These are phyloP conservation scores for Skeletonema marinoi DNA, from an alignment of 108 stramenopile genomes.

Conservation along the genomic window DNA sequence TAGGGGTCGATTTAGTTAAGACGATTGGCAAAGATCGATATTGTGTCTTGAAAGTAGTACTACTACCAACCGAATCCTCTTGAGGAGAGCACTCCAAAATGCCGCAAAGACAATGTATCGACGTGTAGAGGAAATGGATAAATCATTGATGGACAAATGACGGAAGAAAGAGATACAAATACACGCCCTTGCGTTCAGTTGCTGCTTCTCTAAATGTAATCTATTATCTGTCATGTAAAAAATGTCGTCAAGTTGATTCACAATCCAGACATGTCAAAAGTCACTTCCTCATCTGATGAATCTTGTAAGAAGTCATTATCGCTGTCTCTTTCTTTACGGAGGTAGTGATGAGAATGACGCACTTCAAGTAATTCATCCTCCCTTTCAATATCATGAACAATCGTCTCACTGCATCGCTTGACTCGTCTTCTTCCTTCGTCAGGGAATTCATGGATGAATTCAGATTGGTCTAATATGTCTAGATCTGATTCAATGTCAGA, in stretches of 20 bases:
- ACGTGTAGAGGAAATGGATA: no score
- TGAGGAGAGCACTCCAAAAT: no score
- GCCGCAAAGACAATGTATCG: no score
- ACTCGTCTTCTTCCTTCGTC: not conserved
- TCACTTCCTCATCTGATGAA: conserved; percentile 22
- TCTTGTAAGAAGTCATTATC: conserved; percentile 29
- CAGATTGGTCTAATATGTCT: conserved; percentile 41
- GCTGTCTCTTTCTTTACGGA: not conserved
- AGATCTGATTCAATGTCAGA: conserved; percentile 53
- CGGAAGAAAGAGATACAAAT: no score
- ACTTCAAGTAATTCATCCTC: conserved; percentile 9
- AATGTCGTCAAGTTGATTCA: not conserved
- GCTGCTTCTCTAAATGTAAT: no score
- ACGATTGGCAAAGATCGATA: no score
- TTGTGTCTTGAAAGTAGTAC: no score
- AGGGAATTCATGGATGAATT: conserved; percentile 14
- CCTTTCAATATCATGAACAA: conserved; percentile 1
- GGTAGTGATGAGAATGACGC: not conserved
- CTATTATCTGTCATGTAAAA: no score
- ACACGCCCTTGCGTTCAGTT: no score
- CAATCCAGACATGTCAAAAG: conserved; percentile 47
- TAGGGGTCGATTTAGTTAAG: no score
- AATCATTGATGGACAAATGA: no score
- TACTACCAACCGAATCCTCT: no score
- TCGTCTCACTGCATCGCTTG: not conserved